Evolutionary conservation across 108 stramenopile species (phyloP).

Genomic region (Ochromonas danica): DNA sequence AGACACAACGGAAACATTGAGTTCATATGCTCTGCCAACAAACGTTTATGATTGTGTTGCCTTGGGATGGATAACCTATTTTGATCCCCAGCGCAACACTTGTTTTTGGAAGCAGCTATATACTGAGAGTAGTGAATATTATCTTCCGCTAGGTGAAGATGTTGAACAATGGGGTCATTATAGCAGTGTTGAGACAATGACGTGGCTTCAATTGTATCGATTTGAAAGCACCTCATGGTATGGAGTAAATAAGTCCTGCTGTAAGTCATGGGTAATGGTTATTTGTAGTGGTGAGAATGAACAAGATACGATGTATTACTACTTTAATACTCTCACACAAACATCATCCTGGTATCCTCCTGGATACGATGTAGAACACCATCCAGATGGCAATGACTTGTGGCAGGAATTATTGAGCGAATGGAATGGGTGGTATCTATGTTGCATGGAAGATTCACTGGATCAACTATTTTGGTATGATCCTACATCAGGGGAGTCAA

Average conservation of each 20-base stretch:
- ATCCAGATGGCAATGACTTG: too few relatives aligned
- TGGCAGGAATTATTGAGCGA: not conserved
- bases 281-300: too few relatives aligned
- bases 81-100: not conserved
- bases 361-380: too few relatives aligned
- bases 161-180: too few relatives aligned
- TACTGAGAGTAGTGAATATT: not conserved
- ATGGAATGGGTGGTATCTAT: not conserved
- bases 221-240: not conserved
- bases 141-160: not conserved
- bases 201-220: not conserved
- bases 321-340: not conserved
- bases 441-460: not conserved
- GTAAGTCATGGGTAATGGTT: not conserved
- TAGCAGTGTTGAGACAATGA: too few relatives aligned
- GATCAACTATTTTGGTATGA: not conserved
- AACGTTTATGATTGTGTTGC: not conserved
- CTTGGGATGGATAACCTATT: not conserved
- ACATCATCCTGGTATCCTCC: not conserved
- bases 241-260: not conserved
- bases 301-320: too few relatives aligned
- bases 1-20: not conserved
- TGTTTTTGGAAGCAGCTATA: not conserved
- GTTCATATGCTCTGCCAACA: not conserved
- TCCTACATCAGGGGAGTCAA: not conserved